A percentile compares a stretch with the other conserved stretches of the same genome.
Conservation (phyloP, 73 alveolate species). For the Breviolum minutum region DNA sequence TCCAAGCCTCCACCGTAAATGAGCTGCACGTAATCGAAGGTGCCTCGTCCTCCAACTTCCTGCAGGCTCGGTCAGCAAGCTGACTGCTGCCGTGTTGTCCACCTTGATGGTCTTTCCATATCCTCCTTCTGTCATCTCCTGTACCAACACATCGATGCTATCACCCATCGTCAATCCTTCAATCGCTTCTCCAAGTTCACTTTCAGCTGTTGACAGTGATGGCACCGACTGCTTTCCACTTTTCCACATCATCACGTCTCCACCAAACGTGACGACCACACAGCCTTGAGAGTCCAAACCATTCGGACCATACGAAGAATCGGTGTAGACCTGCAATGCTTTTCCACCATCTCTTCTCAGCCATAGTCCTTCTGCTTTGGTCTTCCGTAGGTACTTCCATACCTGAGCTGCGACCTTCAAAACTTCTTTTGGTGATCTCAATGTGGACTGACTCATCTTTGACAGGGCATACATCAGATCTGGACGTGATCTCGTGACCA, state of each 20-base stretch:
- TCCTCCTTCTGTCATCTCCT: neutral
- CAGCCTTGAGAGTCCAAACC: neutral
- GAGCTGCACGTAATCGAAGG: neutral
- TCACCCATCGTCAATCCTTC: slow-evolving; percentile 13
- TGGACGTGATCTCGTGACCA: neutral
- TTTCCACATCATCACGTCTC: neutral
- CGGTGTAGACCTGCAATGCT: neutral
- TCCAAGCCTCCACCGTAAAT: neutral
- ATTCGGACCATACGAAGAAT: neutral
- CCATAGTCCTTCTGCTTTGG: neutral
- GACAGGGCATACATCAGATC: neutral
- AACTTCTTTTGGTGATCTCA: neutral
- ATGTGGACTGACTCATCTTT: neutral
- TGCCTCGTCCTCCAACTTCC: neutral
- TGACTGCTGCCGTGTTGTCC: neutral
- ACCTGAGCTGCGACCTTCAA: neutral
- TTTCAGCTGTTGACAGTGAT: neutral
- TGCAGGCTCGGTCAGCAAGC: neutral
- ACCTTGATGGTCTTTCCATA: neutral
- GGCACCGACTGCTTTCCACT: neutral
- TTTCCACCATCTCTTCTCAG: neutral
- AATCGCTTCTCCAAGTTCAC: neutral
- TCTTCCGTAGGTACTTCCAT: neutral
- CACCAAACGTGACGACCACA: neutral
- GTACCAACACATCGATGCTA: neutral